phyloP scores from a whole-genome alignment of 805 yeast genomes.

The Candida schatavii region DNA sequence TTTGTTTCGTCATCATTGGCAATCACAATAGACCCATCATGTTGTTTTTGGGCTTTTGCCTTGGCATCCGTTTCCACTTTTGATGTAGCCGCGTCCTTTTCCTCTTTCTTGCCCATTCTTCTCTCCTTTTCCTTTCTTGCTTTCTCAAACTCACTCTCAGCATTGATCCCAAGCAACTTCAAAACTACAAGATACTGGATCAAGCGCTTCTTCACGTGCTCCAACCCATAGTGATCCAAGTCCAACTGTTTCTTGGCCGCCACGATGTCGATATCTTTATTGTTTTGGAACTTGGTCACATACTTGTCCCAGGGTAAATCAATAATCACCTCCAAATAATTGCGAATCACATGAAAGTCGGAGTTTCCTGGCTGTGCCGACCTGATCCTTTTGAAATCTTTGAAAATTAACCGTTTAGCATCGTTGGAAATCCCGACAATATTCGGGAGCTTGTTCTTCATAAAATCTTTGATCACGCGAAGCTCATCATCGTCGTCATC shows the following conservation, averaged over 20 bases:
- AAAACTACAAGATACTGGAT: constrained; percentile 78
- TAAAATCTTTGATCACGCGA: constrained; percentile 33
- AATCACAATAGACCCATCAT: constrained; percentile 22
- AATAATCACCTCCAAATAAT: constrained; percentile 61
- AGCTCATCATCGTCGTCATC: constrained; percentile 47
- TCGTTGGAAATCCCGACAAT: constrained; percentile 33
- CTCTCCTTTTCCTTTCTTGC: constrained; percentile 7
- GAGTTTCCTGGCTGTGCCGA: constrained; percentile 55
- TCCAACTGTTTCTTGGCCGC: constrained; percentile 38
- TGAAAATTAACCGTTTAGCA: constrained; percentile 37
- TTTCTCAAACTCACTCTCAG: constrained; percentile 21
- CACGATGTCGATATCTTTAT: constrained; percentile 49
- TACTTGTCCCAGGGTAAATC: constrained; percentile 61
- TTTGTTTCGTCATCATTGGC: constrained; percentile 36
- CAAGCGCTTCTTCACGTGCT: constrained; percentile 58
- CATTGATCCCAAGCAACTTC: constrained; percentile 49
- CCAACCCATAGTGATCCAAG: constrained; percentile 42
- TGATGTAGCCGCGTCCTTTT: not conserved
- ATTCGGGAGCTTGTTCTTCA: constrained; percentile 34
- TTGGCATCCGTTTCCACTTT: constrained; percentile 6
- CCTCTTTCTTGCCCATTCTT: not conserved
- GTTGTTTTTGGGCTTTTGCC: not conserved
- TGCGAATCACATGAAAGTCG: constrained; percentile 62
- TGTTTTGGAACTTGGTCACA: constrained; percentile 27
- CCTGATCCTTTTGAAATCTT: constrained; percentile 55